Percentiles rank a stretch among this genome's conserved stretches.
These are phyloP conservation scores for Acer campestre DNA, from an alignment of 345 rosid genomes.

Conservation along the genomic window DNA sequence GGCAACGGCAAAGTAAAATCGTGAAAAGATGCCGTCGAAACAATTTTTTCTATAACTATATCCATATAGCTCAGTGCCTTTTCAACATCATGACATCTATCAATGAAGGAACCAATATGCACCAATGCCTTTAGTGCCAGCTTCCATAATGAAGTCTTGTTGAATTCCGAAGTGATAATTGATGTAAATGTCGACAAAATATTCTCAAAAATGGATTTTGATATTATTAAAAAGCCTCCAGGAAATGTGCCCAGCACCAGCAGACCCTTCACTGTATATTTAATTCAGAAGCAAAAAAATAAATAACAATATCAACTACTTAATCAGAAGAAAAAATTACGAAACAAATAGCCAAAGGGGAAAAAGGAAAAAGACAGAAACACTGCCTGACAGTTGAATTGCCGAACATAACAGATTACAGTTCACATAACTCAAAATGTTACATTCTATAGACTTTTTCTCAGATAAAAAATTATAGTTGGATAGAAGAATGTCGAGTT, in stretches of 20 bases:
- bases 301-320: background rate
- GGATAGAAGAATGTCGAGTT: background rate
- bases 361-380: constrained; percentile 12
- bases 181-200: constrained; percentile 61
- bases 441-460: background rate
- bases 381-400: background rate
- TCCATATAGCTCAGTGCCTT: constrained; percentile 56
- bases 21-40: constrained; percentile 47
- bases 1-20: constrained; percentile 52
- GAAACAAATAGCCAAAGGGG: background rate
- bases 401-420: background rate
- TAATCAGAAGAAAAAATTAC: background rate
- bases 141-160: constrained; percentile 56
- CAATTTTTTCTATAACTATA: constrained; percentile 60
- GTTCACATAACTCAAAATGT: constrained; percentile 1
- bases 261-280: constrained; percentile 82
- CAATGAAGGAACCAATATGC: constrained; percentile 66
- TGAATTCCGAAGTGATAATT: constrained; percentile 46
- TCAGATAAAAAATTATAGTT: background rate
- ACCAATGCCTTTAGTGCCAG: constrained; percentile 70
- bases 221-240: constrained; percentile 49
- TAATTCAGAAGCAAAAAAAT: constrained; percentile 21
- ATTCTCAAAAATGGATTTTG: constrained; percentile 59
- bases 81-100: constrained; percentile 50
- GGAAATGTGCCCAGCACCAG: constrained; percentile 64